Evolutionary conservation across 108 stramenopile species (phyloP).

Genomic region (Aurantiochytrium sp.): DNA sequence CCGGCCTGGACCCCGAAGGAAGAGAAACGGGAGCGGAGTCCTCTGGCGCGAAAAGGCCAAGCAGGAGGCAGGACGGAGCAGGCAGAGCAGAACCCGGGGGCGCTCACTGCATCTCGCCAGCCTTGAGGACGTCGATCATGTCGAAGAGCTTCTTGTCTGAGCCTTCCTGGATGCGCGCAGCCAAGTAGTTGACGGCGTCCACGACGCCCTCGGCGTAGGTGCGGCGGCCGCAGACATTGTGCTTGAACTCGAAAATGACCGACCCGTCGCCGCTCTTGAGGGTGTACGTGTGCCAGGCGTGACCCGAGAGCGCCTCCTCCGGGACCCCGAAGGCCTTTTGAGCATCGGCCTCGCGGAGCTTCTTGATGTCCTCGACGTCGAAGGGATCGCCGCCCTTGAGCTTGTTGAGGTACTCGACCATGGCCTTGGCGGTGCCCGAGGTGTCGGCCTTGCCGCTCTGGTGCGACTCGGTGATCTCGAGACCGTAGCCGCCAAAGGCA

Average conservation of each 20-base stretch:
- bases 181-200: slow-evolving; percentile 90
- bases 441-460: slow-evolving; percentile 96
- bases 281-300: slow-evolving; percentile 96
- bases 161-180: slow-evolving; percentile 58
- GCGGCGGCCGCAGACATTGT: slow-evolving; percentile 92
- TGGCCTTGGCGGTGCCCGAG: slow-evolving; percentile 92
- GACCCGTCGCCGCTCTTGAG: slow-evolving; percentile 82
- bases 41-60: no score
- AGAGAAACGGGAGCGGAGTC: no score
- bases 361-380: slow-evolving; percentile 76
- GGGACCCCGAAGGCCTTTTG: slow-evolving; percentile 87
- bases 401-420: slow-evolving; percentile 73
- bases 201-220: slow-evolving; percentile 97
- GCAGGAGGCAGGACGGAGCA: no score
- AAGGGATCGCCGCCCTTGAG: slow-evolving; percentile 66
- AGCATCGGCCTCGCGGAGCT: slow-evolving; percentile 76
- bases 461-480: slow-evolving; percentile 84
- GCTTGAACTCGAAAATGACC: slow-evolving; percentile 86
- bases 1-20: no score
- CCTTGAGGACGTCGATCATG: slow-evolving; percentile 56
- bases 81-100: no score
- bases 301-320: slow-evolving; percentile 74
- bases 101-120: slow-evolving; percentile 49
- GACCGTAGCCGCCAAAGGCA: slow-evolving; percentile 84
- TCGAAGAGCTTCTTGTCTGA: slow-evolving; percentile 46